Base-by-base conservation (phyloP, 2,329 filamentous ascomycete species). In the Calonectria naviculata region DNA sequence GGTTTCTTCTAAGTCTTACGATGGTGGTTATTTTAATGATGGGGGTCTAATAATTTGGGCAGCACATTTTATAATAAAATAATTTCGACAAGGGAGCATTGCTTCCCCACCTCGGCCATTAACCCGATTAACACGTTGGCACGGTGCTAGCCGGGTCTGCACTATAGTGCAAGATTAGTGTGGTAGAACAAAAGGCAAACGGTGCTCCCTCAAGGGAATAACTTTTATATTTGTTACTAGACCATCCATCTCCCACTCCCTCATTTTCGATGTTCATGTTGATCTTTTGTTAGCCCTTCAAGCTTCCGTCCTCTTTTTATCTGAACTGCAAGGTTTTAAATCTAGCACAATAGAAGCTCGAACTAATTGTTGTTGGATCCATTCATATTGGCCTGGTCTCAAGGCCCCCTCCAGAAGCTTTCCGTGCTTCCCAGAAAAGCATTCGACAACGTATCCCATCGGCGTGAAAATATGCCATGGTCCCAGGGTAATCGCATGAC, bases 311-410 rank as follows among this genome's bases (percentile, higher is more conserved):
- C 10, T 34, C 31, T 34, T 34, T 7, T 44, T 9, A n/a, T 44
- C 21, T 44, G 17, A 26, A 9, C 13, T 12, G 13, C 15, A 31
- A 34, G 21, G 24, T 28, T 28, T 6, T 13, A 60, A 41, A 28
- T 60, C 34, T n/a, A 60, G 6, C 7, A 60, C 28, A 12, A 2
- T 12, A 8, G 2, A 41, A 4, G 24, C 36, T 15, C 56, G 34
- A 2, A 4, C 15, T 12, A 42, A 13, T 21, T 60, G 56, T 3
- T 42, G 13, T 29, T 42, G 24, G 8, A 60, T 29, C 56, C 56
- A 72, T 19, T 72, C 56, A 24, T 21, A 42, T 41, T 72, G 70
- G 0, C 70, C 70, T 12, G 24, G 56, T 26, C 70, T 70, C 7
- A 70, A 3, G 2, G 47, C 13, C 9, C 52, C 17, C 4, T 46